These are phyloP conservation scores for Verticillium nubilum DNA, from an alignment of 2,329 filamentous ascomycete genomes.

Conservation along the genomic window DNA sequence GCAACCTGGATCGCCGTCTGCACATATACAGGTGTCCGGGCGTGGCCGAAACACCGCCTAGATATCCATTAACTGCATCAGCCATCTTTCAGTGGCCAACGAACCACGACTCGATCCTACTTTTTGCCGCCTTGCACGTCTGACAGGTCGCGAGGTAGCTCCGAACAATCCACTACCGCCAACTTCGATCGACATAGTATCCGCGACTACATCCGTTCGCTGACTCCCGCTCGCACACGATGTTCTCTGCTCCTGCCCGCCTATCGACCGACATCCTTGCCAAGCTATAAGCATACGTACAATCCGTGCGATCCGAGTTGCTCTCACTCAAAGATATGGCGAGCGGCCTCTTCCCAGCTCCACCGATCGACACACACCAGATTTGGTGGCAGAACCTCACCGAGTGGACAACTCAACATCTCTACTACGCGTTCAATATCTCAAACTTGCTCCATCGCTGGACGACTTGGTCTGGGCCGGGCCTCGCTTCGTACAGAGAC, in stretches of 20 bases:
- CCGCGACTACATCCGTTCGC: neutral
- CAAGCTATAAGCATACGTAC: neutral
- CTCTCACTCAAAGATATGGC: neutral
- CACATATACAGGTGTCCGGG: too few species aligned
- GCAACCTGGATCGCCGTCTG: too few species aligned
- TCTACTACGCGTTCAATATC: slow-evolving; percentile 43
- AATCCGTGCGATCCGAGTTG: neutral
- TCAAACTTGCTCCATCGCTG: slow-evolving; percentile 56
- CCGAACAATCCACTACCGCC: neutral
- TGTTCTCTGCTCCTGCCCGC: neutral
- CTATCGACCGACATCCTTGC: neutral
- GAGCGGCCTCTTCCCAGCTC: neutral
- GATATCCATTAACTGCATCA: too few species aligned
- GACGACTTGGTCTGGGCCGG: slow-evolving; percentile 65
- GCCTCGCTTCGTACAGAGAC: slow-evolving; percentile 64
- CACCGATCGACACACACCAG: slow-evolving; percentile 25
- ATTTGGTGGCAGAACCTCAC: slow-evolving; percentile 49
- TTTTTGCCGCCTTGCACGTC: neutral
- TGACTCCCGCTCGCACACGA: neutral
- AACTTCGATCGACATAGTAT: neutral
- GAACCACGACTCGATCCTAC: too few species aligned
- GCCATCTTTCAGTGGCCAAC: too few species aligned
- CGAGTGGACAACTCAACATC: slow-evolving; percentile 41
- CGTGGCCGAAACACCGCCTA: too few species aligned
- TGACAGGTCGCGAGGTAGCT: neutral